phyloP scores from a whole-genome alignment of 2,329 filamentous ascomycete species.

The Immersiporthe knoxdaviesiana region DNA sequence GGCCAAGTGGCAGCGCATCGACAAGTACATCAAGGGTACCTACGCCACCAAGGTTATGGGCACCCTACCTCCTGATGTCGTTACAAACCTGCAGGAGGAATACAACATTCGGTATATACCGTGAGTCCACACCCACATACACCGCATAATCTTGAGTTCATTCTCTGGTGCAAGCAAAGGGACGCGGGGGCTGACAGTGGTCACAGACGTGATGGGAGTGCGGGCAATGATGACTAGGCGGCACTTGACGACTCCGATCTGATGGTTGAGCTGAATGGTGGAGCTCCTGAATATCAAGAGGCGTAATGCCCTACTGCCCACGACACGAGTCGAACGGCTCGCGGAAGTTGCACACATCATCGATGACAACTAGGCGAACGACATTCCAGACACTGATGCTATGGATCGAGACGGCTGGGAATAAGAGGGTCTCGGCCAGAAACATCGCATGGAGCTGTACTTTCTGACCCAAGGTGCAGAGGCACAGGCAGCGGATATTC shows the following conservation, averaged over 20 bases:
- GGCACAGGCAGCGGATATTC: neutral
- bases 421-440: neutral
- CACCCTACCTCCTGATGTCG: constrained; percentile 69
- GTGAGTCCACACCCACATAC: constrained; percentile 46
- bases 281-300: neutral
- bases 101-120: constrained; percentile 68
- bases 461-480: neutral
- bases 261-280: constrained; percentile 21
- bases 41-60: constrained; percentile 96
- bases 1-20: constrained; percentile 92
- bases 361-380: neutral
- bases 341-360: neutral
- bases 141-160: too few relatives aligned
- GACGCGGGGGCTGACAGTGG: constrained; percentile 14
- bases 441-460: neutral
- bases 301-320: neutral
- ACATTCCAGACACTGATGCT: neutral
- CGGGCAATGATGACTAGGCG: constrained; percentile 49
- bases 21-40: constrained; percentile 83
- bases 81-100: constrained; percentile 64
- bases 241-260: constrained; percentile 23
- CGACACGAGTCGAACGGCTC: neutral
- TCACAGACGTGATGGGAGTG: constrained; percentile 58
- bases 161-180: neutral
- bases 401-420: neutral